Evolutionary conservation across 129 eudicot species (phyloP).

Genomic region (Lactuca sativa): DNA sequence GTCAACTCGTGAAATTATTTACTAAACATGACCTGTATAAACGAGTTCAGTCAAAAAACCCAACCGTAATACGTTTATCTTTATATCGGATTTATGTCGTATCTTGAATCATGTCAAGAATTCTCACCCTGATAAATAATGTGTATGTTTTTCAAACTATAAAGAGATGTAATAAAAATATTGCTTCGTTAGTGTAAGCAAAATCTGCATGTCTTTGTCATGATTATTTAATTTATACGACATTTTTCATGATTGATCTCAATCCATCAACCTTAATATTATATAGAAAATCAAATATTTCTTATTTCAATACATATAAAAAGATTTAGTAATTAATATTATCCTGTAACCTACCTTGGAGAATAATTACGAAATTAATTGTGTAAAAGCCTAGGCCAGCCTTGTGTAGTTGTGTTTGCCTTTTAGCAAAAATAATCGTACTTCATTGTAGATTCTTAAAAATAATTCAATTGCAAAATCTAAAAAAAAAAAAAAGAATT

Average conservation of each 20-base stretch:
- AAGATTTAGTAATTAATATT: too few species aligned
- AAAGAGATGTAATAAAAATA: background rate
- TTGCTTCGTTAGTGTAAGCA: slow-evolving; percentile 10
- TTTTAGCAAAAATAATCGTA: too few species aligned
- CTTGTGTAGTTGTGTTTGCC: too few species aligned
- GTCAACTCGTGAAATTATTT: too few species aligned
- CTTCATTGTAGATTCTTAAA: too few species aligned
- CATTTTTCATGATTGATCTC: background rate
- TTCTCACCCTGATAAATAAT: too few species aligned
- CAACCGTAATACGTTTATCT: too few species aligned
- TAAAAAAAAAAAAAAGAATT: background rate
- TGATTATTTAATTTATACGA: background rate
- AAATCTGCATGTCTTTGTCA: background rate
- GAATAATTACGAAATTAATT: background rate
- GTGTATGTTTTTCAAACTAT: background rate
- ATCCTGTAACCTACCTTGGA: background rate
- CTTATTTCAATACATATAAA: background rate
- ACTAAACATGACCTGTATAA: too few species aligned
- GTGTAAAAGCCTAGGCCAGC: background rate
- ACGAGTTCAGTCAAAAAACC: too few species aligned
- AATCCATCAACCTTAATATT: background rate
- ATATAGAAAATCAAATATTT: background rate
- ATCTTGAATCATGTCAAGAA: too few species aligned
- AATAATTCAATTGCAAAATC: background rate
- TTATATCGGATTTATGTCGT: too few species aligned